Evolutionary conservation across 2,329 filamentous ascomycete species (phyloP), one percentile per base, ranked within the genome.

Genomic region (Sarocladiaceae sp.): DNA sequence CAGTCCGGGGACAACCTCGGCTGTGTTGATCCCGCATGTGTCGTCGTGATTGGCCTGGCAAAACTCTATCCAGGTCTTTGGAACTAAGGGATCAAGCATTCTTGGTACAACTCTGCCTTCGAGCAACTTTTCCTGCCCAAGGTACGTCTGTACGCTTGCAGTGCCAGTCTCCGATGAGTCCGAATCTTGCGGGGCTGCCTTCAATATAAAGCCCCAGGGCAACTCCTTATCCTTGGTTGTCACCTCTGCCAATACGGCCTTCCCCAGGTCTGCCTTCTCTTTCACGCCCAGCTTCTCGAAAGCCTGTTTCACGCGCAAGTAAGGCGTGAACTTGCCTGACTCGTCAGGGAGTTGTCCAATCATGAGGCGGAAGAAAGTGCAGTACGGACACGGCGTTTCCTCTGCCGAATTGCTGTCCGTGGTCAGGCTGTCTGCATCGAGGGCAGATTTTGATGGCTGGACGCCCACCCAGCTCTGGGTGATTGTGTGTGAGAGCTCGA

Each of bases 131-230:
- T 32, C 42, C 29, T 27, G 32, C 15, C 29, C 29, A 6, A 15
- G 16, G 13, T 46, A 34, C 3, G 12, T 43, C 13, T 29, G 16
- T 6, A 18, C 27, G 13, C 20, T 45, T 31, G 23, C 37, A 32
- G 34, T 21, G 23, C 24, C 39, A 19, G 4, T 21, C 34, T 33
- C 50, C 9, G 32, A 23, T 13, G 44, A 33, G 5, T 45, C 51
- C 16, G 50, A 50, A 3, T 58, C 58, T 16, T 47, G 44, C 19
- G 58, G 55, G 1, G 48, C 54, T 10, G 58, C 53, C 20, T 52
- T 58, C 27, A 66, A 50, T 29, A 66, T 58, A 47, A 64, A 64
- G 5, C 62, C 63, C 58, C 62, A 63, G 0, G 62, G 62, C 32
- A 66, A 51, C 3, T 57, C 52, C 44, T 61, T 63, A 48, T 57